Percentiles rank a stretch among this genome's conserved stretches.
Conservation (phyloP, 352 stramenopile species). For the Pythium aristosporum region DNA sequence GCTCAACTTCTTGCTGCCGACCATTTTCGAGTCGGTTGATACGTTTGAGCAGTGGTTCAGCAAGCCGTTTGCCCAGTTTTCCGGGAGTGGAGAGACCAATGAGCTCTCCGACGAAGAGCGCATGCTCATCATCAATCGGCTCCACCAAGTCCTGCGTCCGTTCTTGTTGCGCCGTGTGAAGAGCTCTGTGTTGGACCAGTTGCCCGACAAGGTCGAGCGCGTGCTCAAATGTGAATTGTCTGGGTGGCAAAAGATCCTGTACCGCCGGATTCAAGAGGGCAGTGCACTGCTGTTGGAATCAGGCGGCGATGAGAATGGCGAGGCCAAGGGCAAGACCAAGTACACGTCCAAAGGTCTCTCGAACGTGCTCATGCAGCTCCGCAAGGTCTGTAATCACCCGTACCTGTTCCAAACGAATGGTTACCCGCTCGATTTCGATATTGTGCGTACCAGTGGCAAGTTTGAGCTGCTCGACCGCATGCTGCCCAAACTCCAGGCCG, state of each 20-base stretch:
- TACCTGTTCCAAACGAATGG: conserved; percentile 86
- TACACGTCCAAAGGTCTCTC: conserved; percentile 84
- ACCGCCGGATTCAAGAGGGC: conserved; percentile 87
- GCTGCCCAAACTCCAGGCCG: conserved; percentile 92
- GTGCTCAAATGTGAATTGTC: conserved; percentile 87
- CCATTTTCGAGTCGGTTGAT: conserved; percentile 89
- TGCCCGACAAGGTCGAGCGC: conserved; percentile 86
- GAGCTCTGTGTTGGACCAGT: conserved; percentile 80
- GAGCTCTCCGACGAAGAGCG: conserved; percentile 85
- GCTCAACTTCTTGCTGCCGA: conserved; percentile 91
- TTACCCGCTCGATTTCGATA: conserved; percentile 85
- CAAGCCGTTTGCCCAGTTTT: conserved; percentile 85
- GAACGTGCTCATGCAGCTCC: conserved; percentile 88
- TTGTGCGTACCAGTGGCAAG: conserved; percentile 89
- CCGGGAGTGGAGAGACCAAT: conserved; percentile 72
- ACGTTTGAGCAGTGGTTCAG: conserved; percentile 92
- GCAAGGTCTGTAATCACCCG: conserved; percentile 89
- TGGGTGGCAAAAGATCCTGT: conserved; percentile 88
- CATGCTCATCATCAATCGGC: conserved; percentile 88
- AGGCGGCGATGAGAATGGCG: conserved; percentile 44
- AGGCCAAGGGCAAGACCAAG: conserved; percentile 77
- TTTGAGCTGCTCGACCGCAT: conserved; percentile 97
- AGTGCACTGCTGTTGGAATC: conserved; percentile 80
- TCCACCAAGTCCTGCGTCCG: conserved; percentile 84
- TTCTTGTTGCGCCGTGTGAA: conserved; percentile 87